phyloP scores from a whole-genome alignment of 805 yeast species.

The Spathaspora girioi region DNA sequence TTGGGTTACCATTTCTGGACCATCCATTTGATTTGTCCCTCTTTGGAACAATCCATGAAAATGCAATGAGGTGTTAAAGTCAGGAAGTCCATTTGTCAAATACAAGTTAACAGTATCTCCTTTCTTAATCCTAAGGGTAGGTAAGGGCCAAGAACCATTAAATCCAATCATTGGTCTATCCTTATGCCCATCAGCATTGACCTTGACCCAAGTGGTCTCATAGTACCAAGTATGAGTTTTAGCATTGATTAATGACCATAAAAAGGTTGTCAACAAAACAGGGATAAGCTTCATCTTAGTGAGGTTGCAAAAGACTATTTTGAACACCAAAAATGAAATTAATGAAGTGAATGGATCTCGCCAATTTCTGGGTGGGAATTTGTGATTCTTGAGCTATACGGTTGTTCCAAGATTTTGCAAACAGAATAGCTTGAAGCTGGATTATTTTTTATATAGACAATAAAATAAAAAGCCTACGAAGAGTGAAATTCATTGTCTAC shows the following conservation, averaged over 20 bases:
- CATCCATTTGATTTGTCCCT: slow-evolving; percentile 79
- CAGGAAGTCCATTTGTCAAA: slow-evolving; percentile 70
- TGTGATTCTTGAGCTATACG: neutral
- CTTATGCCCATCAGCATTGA: slow-evolving; percentile 63
- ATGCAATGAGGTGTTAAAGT: slow-evolving; percentile 74
- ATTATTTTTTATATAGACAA: neutral
- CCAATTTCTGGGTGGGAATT: neutral
- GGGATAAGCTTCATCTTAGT: slow-evolving; percentile 3
- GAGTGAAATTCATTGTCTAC: neutral
- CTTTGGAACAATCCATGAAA: slow-evolving; percentile 92
- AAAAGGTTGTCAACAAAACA: slow-evolving; percentile 5
- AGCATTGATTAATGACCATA: slow-evolving; percentile 21
- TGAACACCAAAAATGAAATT: neutral
- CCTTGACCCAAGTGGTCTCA: slow-evolving; percentile 63
- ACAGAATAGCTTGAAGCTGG: neutral
- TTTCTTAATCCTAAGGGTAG: slow-evolving; percentile 68
- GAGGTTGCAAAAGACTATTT: neutral
- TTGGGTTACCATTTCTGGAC: slow-evolving; percentile 83
- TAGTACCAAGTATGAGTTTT: slow-evolving; percentile 62
- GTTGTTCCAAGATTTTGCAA: neutral
- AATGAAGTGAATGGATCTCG: neutral
- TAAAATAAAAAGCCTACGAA: neutral
- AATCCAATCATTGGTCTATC: slow-evolving; percentile 61
- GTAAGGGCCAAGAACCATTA: slow-evolving; percentile 81
- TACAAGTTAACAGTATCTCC: slow-evolving; percentile 77